Evolutionary conservation across 768 basidiomycete genomes (phyloP), one percentile per base, ranked within the genome.

Genomic region (Serendipita vermifera): DNA sequence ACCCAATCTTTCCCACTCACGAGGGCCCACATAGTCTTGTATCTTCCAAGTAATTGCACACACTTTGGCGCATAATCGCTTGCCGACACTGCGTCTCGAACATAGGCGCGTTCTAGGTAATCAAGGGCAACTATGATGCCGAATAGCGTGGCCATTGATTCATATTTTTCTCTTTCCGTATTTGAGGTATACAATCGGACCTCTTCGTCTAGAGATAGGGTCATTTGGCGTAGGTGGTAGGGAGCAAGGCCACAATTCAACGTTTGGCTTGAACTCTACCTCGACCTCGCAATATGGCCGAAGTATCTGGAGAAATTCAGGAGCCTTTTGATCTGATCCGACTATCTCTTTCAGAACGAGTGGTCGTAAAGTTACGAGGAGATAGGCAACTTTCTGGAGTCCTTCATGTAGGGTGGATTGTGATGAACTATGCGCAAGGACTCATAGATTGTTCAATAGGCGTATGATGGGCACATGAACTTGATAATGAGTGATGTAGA

Each of bases 381-480:
- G 94, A 98, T 67, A 77, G 96, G 51, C 86, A 96, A 63, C 72
- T 99, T 40, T 81, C 84, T 3, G 94, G 94, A 7, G 81, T 94
- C 61, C 73, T 99, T 41, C 94, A 99, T 72, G 96, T 94, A 65
- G 46, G 87, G 27, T 9, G 26, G 33, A 26, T 68, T 46, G 58
- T 27, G 43, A 38, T 36, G 20, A n/a, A n/a, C 43, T 58, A n/a
- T n/a, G n/a, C n/a, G n/a, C n/a, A n/a, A n/a, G n/a, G n/a, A 33
- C 31, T 35, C 22, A n/a, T 48, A n/a, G 24, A 20, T 5, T 54
- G 20, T 38, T 55, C 20, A 38, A 2, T 64, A 99, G 96, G 96
- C 96, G 20, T 98, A 98, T 65, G 96, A 99, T 72, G 96, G 93
- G n/a, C 96, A 98, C 70, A 98, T 98, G 96, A 98, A 99, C 69